Evolutionary conservation across 768 basidiomycete genomes (phyloP).

Genomic region (Leccinum incarnatum): DNA sequence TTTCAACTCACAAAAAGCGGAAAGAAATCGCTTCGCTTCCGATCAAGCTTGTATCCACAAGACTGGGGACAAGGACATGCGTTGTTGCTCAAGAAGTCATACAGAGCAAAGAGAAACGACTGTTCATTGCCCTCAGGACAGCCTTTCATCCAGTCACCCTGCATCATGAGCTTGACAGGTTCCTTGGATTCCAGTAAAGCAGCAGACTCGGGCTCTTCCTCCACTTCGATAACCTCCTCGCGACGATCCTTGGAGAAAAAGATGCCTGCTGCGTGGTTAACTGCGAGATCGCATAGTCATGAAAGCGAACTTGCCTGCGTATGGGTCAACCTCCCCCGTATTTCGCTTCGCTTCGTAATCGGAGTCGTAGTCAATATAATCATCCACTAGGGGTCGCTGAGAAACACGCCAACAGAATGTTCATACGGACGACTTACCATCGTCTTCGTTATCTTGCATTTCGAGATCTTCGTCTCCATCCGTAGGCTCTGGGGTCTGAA

Average conservation of each 20-base stretch:
- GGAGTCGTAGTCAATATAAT: conserved; percentile 80
- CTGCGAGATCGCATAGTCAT: not conserved
- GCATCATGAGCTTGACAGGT: conserved; percentile 67
- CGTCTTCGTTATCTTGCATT: conserved; percentile 50
- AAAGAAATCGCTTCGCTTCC: conserved; percentile 80
- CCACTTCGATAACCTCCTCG: conserved; percentile 90
- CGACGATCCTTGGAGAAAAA: conserved; percentile 94
- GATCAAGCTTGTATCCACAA: conserved; percentile 60
- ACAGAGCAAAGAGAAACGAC: conserved; percentile 81
- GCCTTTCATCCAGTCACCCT: conserved; percentile 96
- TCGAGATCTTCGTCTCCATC: conserved; percentile 48
- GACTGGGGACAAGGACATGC: conserved; percentile 68
- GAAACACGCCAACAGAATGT: conserved; percentile 4
- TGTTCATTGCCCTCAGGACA: conserved; percentile 94
- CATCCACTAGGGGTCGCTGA: conserved; percentile 37
- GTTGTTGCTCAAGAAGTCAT: conserved; percentile 66
- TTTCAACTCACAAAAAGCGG: conserved; percentile 66
- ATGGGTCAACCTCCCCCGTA: conserved; percentile 75
- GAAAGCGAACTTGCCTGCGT: conserved; percentile 58
- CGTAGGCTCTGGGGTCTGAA: conserved; percentile 60
- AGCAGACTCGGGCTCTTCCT: conserved; percentile 66
- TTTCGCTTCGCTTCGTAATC: conserved; percentile 57
- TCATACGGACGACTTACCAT: conserved; percentile 34
- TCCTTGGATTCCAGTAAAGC: conserved; percentile 43
- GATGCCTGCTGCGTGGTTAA: conserved; percentile 51